Base-by-base conservation (phyloP, 805 yeast genomes). In the Citeromyces matritensis region DNA sequence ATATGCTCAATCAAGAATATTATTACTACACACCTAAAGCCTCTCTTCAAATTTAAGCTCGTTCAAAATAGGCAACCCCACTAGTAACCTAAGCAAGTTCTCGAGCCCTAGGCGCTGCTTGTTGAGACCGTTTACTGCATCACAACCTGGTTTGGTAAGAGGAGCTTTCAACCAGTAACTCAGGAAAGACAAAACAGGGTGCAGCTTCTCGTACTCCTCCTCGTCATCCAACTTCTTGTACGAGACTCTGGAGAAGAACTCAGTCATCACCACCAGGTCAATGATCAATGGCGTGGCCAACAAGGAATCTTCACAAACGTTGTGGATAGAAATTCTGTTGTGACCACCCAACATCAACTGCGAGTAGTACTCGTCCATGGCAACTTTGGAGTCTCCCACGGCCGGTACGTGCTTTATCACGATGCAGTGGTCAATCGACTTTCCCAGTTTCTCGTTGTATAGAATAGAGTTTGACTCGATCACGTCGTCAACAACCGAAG, bases 131-230 rank as follows among this genome's bases (percentile, higher is more conserved):
- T 86, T 86, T 47, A 86, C 82, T 23, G 95, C 77, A 51, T 82
- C 78, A 58, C 65, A 81, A 4, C 95, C 95, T 31, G 84, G 82
- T 59, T 88, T 81, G 31, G 94, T 76, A 44, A 86, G 70, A 41
- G 97, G 97, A 2, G 96, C 96, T 65, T 86, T 86, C 51, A 88
- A 73, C 96, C 96, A 86, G 62, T 86, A 86, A 49, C 86, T 72
- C 55, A 86, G 66, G 54, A 85, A 80, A 11, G 93, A 72, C 51
- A 88, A 65, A 31, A 88, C 86, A 15, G 94, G 73, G 59, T 86
- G 84, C 60, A 86, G 70, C 37, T 65, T 61, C 41, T 78, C 71
- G 55, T 61, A 81, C 28, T 64, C 57, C 23, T 55, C 57, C 8
- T 51, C 52, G 25, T 57, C 63, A 9, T 55, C 66, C 21, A 58